phyloP scores from a whole-genome alignment of 371 early-diverging fungal genomes.

The Apophysomyces elegans region DNA sequence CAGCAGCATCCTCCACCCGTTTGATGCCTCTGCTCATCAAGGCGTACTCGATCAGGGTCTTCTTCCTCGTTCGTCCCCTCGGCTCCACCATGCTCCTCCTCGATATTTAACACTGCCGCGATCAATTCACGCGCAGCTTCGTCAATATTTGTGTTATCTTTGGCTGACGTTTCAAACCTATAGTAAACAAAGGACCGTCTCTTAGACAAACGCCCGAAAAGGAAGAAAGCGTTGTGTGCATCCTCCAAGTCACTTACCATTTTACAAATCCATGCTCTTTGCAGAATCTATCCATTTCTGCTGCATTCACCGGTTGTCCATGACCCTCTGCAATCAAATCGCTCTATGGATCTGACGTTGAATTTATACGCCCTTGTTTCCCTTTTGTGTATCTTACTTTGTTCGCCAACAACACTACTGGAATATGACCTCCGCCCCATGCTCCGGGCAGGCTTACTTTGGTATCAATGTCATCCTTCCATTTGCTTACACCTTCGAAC shows the following conservation, averaged over 20 bases:
- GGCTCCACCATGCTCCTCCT: slow-evolving; percentile 43
- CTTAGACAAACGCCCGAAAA: too few species aligned
- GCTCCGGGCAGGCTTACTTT: slow-evolving; percentile 62
- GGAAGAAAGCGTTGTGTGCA: neutral
- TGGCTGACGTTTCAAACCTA: slow-evolving; percentile 72
- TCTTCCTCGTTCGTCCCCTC: slow-evolving; percentile 26
- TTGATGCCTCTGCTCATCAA: slow-evolving; percentile 7
- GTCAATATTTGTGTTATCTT: slow-evolving; percentile 69
- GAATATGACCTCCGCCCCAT: slow-evolving; percentile 66
- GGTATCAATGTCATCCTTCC: slow-evolving; percentile 72
- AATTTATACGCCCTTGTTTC: neutral
- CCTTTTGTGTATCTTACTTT: slow-evolving; percentile 43
- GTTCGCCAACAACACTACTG: slow-evolving; percentile 67
- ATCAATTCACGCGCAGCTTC: slow-evolving; percentile 64
- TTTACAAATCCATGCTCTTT: slow-evolving; percentile 59
- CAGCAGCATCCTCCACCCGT: neutral
- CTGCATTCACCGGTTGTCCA: slow-evolving; percentile 46
- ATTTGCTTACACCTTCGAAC: slow-evolving; percentile 73
- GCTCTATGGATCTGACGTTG: slow-evolving; percentile 22
- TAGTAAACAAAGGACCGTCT: too few species aligned
- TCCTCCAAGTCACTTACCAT: slow-evolving; percentile 43
- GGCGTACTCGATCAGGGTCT: slow-evolving; percentile 14
- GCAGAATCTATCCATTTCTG: slow-evolving; percentile 60
- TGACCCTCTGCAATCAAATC: slow-evolving; percentile 51
- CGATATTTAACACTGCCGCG: slow-evolving; percentile 38